A percentile compares a stretch with the other conserved stretches of the same genome.
Conservation (phyloP, 176 grass and related monocot species). For the Rhipidocladum racemiflorum region DNA sequence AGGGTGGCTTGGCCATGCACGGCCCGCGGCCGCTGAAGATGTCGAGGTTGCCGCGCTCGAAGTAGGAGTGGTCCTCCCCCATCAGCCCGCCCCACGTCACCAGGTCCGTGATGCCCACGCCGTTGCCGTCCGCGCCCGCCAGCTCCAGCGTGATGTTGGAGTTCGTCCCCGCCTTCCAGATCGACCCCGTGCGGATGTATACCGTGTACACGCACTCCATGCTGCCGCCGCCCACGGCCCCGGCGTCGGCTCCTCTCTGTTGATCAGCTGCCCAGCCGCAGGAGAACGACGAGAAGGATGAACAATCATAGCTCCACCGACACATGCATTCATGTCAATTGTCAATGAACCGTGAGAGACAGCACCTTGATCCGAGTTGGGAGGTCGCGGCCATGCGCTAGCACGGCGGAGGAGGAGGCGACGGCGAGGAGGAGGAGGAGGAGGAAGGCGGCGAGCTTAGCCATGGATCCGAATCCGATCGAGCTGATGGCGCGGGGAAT, state of each 20-base stretch:
- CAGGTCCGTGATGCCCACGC: slow-evolving; percentile 63
- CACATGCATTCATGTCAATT: not conserved
- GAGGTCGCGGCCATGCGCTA: not conserved
- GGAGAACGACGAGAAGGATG: not conserved
- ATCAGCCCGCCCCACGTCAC: slow-evolving; percentile 74
- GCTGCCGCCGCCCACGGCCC: not conserved
- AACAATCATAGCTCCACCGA: not conserved
- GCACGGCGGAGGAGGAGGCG: slow-evolving; percentile 2
- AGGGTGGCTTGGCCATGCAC: slow-evolving; percentile 50
- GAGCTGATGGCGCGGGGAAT: not conserved
- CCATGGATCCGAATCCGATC: slow-evolving; percentile 34
- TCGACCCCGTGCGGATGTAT: slow-evolving; percentile 79
- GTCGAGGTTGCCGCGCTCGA: slow-evolving; percentile 92
- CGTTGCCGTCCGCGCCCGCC: slow-evolving; percentile 35
- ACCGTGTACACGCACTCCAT: slow-evolving; percentile 88
- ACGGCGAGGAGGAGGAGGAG: slow-evolving; percentile 25
- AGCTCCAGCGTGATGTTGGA: slow-evolving; percentile 73
- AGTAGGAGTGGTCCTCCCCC: slow-evolving; percentile 68
- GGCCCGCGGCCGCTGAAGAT: slow-evolving; percentile 97
- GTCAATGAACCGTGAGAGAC: not conserved
- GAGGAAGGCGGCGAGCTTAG: slow-evolving; percentile 21
- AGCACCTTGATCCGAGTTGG: slow-evolving; percentile 20
- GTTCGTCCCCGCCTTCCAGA: slow-evolving; percentile 76
- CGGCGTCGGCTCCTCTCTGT: slow-evolving; percentile 3
- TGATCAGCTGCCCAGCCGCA: not conserved